phyloP scores from a whole-genome alignment of 2,329 filamentous ascomycete species.

The Monosporascus ibericus region DNA sequence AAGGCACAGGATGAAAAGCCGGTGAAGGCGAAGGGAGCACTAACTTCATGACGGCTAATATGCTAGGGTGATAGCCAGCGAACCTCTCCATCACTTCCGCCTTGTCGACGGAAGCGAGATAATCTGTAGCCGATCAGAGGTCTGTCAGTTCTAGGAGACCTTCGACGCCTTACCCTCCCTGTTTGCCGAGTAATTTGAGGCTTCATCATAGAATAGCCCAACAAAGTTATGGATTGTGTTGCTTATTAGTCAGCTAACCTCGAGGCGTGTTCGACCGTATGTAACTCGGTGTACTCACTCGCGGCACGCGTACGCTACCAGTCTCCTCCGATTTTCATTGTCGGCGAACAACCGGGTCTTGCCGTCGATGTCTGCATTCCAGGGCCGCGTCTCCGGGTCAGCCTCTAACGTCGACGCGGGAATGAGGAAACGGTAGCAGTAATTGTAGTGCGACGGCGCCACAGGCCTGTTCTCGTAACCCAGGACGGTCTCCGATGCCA shows the following conservation, averaged over 20 bases:
- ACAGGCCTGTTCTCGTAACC: slow-evolving; percentile 20
- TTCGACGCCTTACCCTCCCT: slow-evolving; percentile 5
- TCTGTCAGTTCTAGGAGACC: background rate
- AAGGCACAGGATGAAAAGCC: no score
- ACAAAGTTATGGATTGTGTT: slow-evolving; percentile 30
- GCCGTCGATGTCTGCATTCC: slow-evolving; percentile 21
- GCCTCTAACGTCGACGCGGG: slow-evolving; percentile 20
- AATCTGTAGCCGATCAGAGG: slow-evolving; percentile 16
- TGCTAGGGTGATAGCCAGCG: slow-evolving; percentile 19
- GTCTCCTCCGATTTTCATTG: slow-evolving; percentile 15
- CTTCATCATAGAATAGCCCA: slow-evolving; percentile 21
- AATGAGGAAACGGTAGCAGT: slow-evolving; percentile 31
- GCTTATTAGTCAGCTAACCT: slow-evolving; percentile 6
- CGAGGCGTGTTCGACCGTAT: background rate
- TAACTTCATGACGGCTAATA: slow-evolving; percentile 23
- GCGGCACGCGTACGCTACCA: slow-evolving; percentile 29
- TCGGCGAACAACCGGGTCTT: slow-evolving; percentile 19
- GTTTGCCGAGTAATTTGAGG: background rate
- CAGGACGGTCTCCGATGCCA: slow-evolving; percentile 21
- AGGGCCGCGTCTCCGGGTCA: slow-evolving; percentile 26
- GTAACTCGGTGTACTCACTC: slow-evolving; percentile 14
- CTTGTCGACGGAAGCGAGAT: slow-evolving; percentile 25
- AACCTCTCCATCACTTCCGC: slow-evolving; percentile 22
- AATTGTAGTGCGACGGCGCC: slow-evolving; percentile 23
- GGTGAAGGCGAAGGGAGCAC: background rate